Conservation (phyloP, 2,329 filamentous ascomycete genomes). For the Fusarium sp. region DNA sequence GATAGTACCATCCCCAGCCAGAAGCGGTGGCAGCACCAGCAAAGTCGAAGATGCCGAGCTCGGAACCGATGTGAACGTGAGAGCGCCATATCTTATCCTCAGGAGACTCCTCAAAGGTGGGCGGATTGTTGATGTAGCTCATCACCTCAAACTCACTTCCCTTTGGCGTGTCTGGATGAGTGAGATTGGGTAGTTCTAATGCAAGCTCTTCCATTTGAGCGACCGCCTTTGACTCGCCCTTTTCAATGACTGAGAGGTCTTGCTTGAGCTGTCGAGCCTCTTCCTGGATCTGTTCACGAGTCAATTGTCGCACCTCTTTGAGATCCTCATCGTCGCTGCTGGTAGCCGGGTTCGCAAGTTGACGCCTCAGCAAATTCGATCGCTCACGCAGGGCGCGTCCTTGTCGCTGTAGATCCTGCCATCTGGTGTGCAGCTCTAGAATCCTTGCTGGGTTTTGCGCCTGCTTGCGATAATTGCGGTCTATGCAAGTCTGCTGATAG, state of each 20-base stretch:
- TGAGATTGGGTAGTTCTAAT: slow-evolving; percentile 86
- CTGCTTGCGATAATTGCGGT: slow-evolving; percentile 80
- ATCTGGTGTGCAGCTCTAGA: slow-evolving; percentile 64
- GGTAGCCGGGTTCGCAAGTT: slow-evolving; percentile 64
- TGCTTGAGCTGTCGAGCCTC: slow-evolving; percentile 74
- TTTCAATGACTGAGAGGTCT: slow-evolving; percentile 68
- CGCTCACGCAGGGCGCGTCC: slow-evolving; percentile 71
- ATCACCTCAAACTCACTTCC: slow-evolving; percentile 73
- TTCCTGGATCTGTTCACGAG: slow-evolving; percentile 65
- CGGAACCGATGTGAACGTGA: slow-evolving; percentile 86
- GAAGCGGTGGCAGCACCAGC: slow-evolving; percentile 80
- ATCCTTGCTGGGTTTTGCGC: slow-evolving; percentile 67
- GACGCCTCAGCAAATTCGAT: slow-evolving; percentile 69
- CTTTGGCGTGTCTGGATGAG: slow-evolving; percentile 78
- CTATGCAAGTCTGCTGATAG: slow-evolving; percentile 83
- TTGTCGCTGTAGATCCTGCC: slow-evolving; percentile 69
- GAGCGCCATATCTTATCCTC: slow-evolving; percentile 67
- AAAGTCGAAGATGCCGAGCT: slow-evolving; percentile 93
- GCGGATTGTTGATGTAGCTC: slow-evolving; percentile 80
- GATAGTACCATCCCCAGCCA: slow-evolving; percentile 98
- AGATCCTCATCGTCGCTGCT: slow-evolving; percentile 57
- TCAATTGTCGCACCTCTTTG: slow-evolving; percentile 50
- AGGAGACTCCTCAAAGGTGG: slow-evolving; percentile 53
- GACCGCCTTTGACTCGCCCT: slow-evolving; percentile 67
- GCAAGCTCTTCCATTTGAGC: slow-evolving; percentile 79